Conservation (phyloP, 2,329 filamentous ascomycete genomes). For the Trematosphaeria pertusa region DNA sequence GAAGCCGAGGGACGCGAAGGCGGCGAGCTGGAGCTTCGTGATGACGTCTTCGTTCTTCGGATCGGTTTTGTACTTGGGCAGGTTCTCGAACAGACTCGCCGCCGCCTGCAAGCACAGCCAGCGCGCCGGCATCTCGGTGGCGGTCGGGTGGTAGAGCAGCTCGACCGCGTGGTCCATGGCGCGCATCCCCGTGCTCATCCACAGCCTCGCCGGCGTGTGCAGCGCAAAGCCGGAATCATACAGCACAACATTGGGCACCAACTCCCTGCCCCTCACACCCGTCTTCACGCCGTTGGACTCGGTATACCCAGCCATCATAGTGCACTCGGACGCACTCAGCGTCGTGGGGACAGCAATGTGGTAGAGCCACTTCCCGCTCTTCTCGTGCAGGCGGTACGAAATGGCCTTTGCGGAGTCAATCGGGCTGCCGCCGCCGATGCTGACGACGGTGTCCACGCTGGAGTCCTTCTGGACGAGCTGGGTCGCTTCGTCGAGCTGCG, state of each 20-base stretch:
- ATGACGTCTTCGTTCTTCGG: slow-evolving; percentile 57
- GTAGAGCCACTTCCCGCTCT: slow-evolving; percentile 42
- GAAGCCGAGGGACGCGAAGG: slow-evolving; percentile 60
- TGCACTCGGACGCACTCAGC: slow-evolving; percentile 62
- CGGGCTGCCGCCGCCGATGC: slow-evolving; percentile 62
- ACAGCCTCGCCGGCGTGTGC: slow-evolving; percentile 59
- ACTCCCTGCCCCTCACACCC: slow-evolving; percentile 50
- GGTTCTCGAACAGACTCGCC: slow-evolving; percentile 54
- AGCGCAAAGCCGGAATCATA: slow-evolving; percentile 61
- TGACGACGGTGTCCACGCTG: slow-evolving; percentile 62
- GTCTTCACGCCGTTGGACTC: slow-evolving; percentile 58
- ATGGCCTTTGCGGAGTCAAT: slow-evolving; percentile 58
- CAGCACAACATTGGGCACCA: slow-evolving; percentile 58
- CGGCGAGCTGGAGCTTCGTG: slow-evolving; percentile 60
- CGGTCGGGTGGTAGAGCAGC: slow-evolving; percentile 59
- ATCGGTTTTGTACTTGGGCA: slow-evolving; percentile 56
- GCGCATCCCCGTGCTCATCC: slow-evolving; percentile 60
- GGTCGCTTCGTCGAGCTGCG: slow-evolving; percentile 61
- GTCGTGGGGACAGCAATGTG: slow-evolving; percentile 51
- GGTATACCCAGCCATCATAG: slow-evolving; percentile 60
- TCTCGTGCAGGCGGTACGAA: slow-evolving; percentile 42
- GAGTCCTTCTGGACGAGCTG: slow-evolving; percentile 53
- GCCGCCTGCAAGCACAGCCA: slow-evolving; percentile 55
- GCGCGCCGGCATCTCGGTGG: slow-evolving; percentile 59
- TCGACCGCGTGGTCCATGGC: slow-evolving; percentile 65